Evolutionary conservation across 176 grass and related monocot genomes (phyloP).

Genomic region (Puya raimondii): DNA sequence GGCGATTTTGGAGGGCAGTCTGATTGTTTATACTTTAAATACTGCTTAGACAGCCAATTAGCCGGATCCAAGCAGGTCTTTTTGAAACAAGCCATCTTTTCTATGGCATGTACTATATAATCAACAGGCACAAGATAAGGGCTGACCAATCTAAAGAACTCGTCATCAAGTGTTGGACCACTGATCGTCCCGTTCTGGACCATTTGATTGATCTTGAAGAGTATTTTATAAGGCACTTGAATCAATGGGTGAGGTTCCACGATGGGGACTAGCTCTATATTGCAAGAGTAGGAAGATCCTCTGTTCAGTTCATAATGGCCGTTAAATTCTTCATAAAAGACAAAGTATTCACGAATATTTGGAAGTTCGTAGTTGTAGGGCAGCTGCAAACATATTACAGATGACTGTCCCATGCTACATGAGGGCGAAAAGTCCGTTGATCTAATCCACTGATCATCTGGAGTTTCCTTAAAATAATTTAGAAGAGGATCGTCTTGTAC

Average conservation of each 20-base stretch:
- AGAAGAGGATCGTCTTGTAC: conserved; percentile 40
- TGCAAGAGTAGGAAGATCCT: conserved; percentile 51
- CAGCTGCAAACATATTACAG: conserved; percentile 63
- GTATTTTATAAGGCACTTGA: conserved; percentile 54
- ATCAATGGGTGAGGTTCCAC: conserved; percentile 32
- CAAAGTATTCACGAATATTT: conserved; percentile 55
- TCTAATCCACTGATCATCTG: conserved; percentile 73
- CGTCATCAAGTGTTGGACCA: conserved; percentile 51
- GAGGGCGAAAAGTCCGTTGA: conserved; percentile 70
- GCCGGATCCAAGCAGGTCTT: conserved; percentile 60
- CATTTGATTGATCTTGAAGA: conserved; percentile 83
- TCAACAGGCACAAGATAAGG: conserved; percentile 23
- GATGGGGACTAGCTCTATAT: conserved; percentile 39
- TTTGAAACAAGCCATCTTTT: conserved; percentile 55
- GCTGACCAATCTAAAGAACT: conserved; percentile 44
- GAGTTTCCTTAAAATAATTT: conserved; percentile 52
- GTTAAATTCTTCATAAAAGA: conserved; percentile 50
- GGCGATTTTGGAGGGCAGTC: conserved; percentile 15
- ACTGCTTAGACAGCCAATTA: conserved; percentile 44
- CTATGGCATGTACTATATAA: conserved; percentile 52
- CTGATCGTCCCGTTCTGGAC: conserved; percentile 85
- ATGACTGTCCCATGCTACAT: conserved; percentile 67
- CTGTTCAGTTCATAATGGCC: conserved; percentile 22
- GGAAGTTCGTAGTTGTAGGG: conserved; percentile 28
- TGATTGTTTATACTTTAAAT: conserved; percentile 26